Evolutionary conservation across 2,329 filamentous ascomycete genomes (phyloP).

Genomic region (Colletotrichum viniferum): DNA sequence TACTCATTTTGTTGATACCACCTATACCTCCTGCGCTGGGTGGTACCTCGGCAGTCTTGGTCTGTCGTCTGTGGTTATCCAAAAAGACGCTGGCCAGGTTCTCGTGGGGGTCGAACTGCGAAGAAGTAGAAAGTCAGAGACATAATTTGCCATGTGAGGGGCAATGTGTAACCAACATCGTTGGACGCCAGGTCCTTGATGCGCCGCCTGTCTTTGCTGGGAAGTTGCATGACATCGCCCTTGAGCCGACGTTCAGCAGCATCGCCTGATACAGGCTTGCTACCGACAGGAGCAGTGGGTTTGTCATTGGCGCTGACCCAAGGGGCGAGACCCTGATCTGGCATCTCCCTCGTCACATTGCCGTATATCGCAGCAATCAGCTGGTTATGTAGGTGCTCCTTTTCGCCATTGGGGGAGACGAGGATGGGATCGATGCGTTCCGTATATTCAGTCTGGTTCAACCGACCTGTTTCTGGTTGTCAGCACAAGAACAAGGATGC

Average conservation of each 20-base stretch:
- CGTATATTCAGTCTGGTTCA: constrained; percentile 67
- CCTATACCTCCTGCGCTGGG: constrained; percentile 66
- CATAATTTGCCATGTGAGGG: neutral
- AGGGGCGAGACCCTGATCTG: constrained; percentile 68
- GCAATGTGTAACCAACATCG: constrained; percentile 52
- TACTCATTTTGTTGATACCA: constrained; percentile 77
- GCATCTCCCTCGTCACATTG: constrained; percentile 73
- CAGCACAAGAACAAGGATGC: neutral
- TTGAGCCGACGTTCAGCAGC: constrained; percentile 69
- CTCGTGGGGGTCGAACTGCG: constrained; percentile 60
- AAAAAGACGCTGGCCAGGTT: constrained; percentile 56
- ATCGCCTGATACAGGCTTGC: constrained; percentile 68
- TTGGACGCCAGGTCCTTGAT: constrained; percentile 69
- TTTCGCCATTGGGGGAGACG: constrained; percentile 60
- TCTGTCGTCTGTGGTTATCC: constrained; percentile 51
- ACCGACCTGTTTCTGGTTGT: constrained; percentile 51
- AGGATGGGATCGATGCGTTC: constrained; percentile 66
- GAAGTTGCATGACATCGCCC: constrained; percentile 73
- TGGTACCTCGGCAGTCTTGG: constrained; percentile 63
- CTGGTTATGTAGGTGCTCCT: constrained; percentile 70
- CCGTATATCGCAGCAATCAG: constrained; percentile 69
- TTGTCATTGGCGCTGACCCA: constrained; percentile 78
- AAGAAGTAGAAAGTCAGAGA: constrained; percentile 24
- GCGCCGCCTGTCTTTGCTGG: constrained; percentile 67
- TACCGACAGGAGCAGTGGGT: constrained; percentile 58